Evolutionary conservation across 805 yeast species (phyloP), one percentile per base, ranked within the genome.

Genomic region (Kluyveromyces aestuarii): DNA sequence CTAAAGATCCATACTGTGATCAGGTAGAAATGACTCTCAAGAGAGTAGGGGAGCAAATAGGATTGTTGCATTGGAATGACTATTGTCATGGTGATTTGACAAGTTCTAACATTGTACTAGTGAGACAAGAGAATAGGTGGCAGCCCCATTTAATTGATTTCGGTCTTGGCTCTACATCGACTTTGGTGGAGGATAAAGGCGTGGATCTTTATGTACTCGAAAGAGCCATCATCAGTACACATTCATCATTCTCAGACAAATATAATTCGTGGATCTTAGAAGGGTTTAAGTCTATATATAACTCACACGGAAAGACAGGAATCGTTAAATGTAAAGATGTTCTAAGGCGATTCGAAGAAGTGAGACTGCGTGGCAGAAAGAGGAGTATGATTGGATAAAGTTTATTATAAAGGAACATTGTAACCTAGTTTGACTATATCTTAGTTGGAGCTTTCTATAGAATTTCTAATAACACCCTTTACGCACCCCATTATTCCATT

Each of bases 191-290:
- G 58, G 98, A 91, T 60, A 89, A 87, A 65, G 98, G 98, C 2
- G 99, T 93, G n/a, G 99, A 93, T 64, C 66, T 93, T 50, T 93
- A 93, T 58, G 98, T 93, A 10, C 68, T 93, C 51, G 99, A 93
- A 66, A 72, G 98, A 58, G 98, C 99, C 0, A 76, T 93, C 17
- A 69, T 80, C 30, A 87, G 96, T 55, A 93, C 99, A 1, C 99
- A 93, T 66, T 91, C 98, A 0, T 73, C 74, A 6, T 77, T 76
- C 58, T 74, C 96, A 1, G 75, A 73, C 1, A 58, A 63, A 40
- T 89, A 89, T 62, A 82, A 79, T 56, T 63, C 68, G 40, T 82
- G 91, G 89, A 58, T 89, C 6, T 67, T 90, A 52, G 75, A 80
- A 48, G 96, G 96, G 0, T 88, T 87, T 58, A 66, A 67, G 38